Percentiles rank a stretch among this genome's conserved stretches.
phyloP scores from a whole-genome alignment of 768 basidiomycete genomes.

The Pisolithus marmoratus region DNA sequence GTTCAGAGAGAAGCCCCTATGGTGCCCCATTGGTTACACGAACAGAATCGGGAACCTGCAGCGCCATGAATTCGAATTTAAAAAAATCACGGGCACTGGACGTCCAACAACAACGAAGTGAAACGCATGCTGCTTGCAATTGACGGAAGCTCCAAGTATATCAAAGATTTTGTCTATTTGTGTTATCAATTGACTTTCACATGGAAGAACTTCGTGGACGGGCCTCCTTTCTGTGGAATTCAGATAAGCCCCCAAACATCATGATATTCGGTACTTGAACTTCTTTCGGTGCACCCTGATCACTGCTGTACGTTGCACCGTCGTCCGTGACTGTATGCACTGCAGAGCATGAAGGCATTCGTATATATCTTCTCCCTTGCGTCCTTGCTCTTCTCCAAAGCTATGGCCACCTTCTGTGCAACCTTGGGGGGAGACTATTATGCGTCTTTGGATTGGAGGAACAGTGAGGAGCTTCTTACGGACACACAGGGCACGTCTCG shows the following conservation, averaged over 20 bases:
- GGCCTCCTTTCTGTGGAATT: background rate
- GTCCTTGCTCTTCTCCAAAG: slow-evolving; percentile 17
- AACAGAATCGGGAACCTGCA: too few relatives aligned
- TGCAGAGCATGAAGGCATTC: background rate
- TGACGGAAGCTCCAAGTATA: background rate
- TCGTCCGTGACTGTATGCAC: background rate
- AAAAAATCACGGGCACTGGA: too few relatives aligned
- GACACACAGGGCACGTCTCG: slow-evolving; percentile 13
- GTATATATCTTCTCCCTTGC: slow-evolving; percentile 10
- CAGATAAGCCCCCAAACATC: background rate
- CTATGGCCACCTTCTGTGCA: slow-evolving; percentile 13
- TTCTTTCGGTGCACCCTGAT: background rate
- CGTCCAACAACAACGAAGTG: too few relatives aligned
- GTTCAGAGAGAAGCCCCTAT: too few relatives aligned
- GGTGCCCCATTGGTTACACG: too few relatives aligned
- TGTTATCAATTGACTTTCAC: background rate
- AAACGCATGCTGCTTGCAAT: too few relatives aligned
- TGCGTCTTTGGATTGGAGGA: slow-evolving; percentile 10
- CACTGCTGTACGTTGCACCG: background rate
- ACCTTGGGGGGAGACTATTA: slow-evolving; percentile 14
- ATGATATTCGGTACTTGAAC: background rate
- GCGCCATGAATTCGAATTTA: too few relatives aligned
- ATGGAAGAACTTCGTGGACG: background rate
- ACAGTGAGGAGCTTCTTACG: slow-evolving; percentile 16
- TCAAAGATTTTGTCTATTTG: background rate